Percentiles rank a stretch among this genome's conserved stretches.
phyloP scores from a whole-genome alignment of 2,329 filamentous ascomycete genomes.

The Davidsoniella virescens region DNA sequence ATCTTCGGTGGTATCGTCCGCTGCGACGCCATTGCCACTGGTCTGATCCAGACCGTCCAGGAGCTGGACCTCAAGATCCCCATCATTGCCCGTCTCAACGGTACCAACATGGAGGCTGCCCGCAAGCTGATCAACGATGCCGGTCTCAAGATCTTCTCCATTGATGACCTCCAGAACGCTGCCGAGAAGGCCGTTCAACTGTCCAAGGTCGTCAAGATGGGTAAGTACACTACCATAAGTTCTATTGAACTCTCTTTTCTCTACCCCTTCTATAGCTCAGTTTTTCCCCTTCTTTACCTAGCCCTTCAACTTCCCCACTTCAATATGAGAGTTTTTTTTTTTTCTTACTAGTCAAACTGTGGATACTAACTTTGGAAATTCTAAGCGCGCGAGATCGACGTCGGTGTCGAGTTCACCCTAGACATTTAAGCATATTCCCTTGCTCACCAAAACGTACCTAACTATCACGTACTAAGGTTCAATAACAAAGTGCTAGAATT shows the following conservation, averaged over 20 bases:
- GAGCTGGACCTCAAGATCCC: constrained; percentile 91
- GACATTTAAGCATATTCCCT: constrained; percentile 53
- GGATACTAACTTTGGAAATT: constrained; percentile 13
- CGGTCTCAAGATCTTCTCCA: constrained; percentile 98
- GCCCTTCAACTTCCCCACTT: constrained; percentile 14
- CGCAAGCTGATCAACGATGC: constrained; percentile 91
- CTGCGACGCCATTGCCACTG: constrained; percentile 92
- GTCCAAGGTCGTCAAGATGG: constrained; percentile 98
- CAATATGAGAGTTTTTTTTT: not conserved
- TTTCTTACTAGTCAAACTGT: not conserved
- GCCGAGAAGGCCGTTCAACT: constrained; percentile 98
- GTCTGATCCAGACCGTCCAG: constrained; percentile 87
- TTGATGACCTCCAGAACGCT: constrained; percentile 91
- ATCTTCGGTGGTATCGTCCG: constrained; percentile 98
- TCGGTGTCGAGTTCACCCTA: constrained; percentile 86
- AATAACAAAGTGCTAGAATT: not conserved
- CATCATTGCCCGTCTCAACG: constrained; percentile 92
- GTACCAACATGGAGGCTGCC: constrained; percentile 93
- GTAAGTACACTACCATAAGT: constrained; percentile 33
- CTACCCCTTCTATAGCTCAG: no score
- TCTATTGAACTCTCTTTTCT: no score
- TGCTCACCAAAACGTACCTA: not conserved
- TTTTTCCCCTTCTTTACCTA: constrained; percentile 12
- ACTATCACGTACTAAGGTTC: not conserved
- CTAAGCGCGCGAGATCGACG: constrained; percentile 81